Conservation (phyloP, 2,329 filamentous ascomycete genomes). For the Tolypocladium ophioglossoides region DNA sequence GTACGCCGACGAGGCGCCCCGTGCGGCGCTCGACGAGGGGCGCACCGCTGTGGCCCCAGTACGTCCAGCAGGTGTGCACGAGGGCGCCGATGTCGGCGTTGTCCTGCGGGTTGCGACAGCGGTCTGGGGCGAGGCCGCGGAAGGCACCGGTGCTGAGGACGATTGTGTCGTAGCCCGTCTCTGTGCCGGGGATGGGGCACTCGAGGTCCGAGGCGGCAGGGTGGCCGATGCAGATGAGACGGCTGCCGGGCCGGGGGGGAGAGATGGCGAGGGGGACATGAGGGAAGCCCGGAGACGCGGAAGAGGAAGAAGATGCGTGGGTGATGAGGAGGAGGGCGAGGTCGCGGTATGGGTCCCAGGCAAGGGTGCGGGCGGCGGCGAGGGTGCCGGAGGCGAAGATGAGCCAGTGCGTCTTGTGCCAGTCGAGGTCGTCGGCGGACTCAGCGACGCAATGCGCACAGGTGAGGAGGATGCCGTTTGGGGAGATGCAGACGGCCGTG, state of each 20-base stretch:
- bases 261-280: not conserved
- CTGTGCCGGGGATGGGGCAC: constrained; percentile 16
- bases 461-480: constrained; percentile 27
- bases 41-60: constrained; percentile 45
- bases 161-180: constrained; percentile 35
- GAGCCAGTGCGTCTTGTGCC: not conserved
- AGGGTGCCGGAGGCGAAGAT: not conserved
- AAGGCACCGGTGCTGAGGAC: constrained; percentile 33
- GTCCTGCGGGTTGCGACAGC: constrained; percentile 32
- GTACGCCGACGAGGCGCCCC: constrained; percentile 34
- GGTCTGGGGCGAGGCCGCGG: constrained; percentile 17
- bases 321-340: not conserved
- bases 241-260: not conserved
- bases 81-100: constrained; percentile 40
- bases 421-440: not conserved
- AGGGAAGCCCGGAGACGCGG: not conserved
- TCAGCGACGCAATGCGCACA: constrained; percentile 12
- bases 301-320: not conserved
- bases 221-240: not conserved
- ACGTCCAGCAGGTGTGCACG: constrained; percentile 45
- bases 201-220: constrained; percentile 30
- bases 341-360: not conserved
- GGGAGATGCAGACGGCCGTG: constrained; percentile 37
- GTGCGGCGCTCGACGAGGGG: constrained; percentile 29
- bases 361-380: not conserved